Conservation (phyloP, 331 rosid species). For the Quercus phellos region DNA sequence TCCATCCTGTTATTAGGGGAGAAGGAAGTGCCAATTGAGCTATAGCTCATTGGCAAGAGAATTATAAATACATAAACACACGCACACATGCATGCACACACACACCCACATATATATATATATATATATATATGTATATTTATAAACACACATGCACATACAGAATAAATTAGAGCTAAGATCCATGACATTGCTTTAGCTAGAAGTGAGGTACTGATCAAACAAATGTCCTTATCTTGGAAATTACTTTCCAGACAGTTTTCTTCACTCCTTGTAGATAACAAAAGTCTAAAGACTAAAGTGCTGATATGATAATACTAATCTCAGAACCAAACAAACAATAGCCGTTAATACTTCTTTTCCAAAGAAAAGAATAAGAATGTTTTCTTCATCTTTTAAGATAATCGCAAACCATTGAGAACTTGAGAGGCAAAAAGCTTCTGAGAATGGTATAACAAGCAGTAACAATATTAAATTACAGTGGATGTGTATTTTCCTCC, state of each 20-base stretch:
- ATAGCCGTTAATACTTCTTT: background rate
- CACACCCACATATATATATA: no score
- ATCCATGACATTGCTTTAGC: background rate
- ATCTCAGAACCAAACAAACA: background rate
- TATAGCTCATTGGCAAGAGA: no score
- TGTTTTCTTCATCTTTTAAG: background rate
- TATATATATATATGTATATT: no score
- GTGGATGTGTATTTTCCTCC: background rate
- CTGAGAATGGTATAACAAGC: background rate
- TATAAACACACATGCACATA: background rate
- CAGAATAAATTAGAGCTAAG: background rate
- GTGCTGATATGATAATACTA: background rate
- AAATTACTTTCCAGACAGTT: background rate
- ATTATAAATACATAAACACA: no score
- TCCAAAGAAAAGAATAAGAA: background rate
- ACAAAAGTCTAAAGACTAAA: background rate
- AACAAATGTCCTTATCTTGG: background rate
- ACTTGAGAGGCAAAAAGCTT: background rate
- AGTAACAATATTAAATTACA: background rate
- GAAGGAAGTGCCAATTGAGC: no score
- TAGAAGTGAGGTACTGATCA: background rate
- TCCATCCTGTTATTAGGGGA: no score
- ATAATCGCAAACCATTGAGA: background rate
- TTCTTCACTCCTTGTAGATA: background rate
- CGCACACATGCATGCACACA: no score